Percentiles rank a stretch among this genome's conserved stretches.
These are phyloP conservation scores for Apiospora pterosperma DNA, from an alignment of 2,329 filamentous ascomycete genomes.

Conservation along the genomic window DNA sequence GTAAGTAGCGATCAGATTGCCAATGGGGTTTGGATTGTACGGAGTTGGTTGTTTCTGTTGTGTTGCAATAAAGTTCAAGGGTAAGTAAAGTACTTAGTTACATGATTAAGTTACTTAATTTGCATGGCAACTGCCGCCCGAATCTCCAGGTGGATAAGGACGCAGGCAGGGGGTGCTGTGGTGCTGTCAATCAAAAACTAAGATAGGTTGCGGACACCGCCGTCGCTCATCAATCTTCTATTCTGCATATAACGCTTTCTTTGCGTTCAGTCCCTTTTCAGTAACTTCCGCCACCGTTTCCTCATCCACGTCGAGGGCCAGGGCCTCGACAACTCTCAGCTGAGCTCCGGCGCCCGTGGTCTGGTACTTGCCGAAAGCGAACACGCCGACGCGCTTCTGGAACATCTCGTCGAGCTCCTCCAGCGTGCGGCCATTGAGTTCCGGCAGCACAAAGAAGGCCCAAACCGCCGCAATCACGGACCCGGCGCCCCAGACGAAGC, in stretches of 20 bases:
- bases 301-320: neutral
- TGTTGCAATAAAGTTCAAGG: too few relatives aligned
- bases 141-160: too few relatives aligned
- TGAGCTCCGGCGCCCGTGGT: conserved; percentile 4
- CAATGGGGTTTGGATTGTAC: neutral
- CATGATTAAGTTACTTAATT: too few relatives aligned
- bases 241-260: neutral
- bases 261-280: neutral
- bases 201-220: too few relatives aligned
- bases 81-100: too few relatives aligned
- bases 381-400: conserved; percentile 12
- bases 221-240: too few relatives aligned
- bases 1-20: neutral
- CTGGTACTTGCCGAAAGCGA: conserved; percentile 6
- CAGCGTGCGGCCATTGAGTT: conserved; percentile 27
- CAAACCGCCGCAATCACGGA: conserved; percentile 20
- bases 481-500: conserved; percentile 24
- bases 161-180: too few relatives aligned
- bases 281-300: neutral
- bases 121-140: too few relatives aligned
- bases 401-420: conserved; percentile 28
- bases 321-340: neutral
- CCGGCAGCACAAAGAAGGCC: conserved; percentile 25
- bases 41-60: too few relatives aligned
- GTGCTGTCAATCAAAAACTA: too few relatives aligned